Evolutionary conservation across 805 yeast species (phyloP).

Genomic region (Candida jianshihensis): DNA sequence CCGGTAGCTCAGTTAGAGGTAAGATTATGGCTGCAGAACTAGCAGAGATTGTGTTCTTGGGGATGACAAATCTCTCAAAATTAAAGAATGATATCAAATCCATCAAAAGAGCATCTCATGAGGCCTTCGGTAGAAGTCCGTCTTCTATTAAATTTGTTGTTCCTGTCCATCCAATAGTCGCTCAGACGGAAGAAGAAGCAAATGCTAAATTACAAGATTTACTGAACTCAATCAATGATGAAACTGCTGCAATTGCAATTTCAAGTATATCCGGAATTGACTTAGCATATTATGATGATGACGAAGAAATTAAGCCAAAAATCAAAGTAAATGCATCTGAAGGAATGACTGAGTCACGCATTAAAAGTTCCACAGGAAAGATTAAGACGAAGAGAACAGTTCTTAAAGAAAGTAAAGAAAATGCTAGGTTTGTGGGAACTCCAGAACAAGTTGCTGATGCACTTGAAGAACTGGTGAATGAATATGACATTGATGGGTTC

Average conservation of each 20-base stretch:
- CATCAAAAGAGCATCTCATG: slow-evolving; percentile 27
- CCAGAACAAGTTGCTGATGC: slow-evolving; percentile 32
- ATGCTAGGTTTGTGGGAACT: slow-evolving; percentile 22
- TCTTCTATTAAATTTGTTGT: slow-evolving; percentile 32
- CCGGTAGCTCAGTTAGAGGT: slow-evolving; percentile 37
- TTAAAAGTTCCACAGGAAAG: not conserved
- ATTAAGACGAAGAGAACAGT: not conserved
- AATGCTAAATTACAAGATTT: slow-evolving; percentile 28
- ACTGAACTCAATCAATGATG: slow-evolving; percentile 28
- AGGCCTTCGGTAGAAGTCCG: slow-evolving; percentile 29
- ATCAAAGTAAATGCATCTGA: slow-evolving; percentile 26
- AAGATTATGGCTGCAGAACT: slow-evolving; percentile 35
- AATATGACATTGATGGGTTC: slow-evolving; percentile 36
- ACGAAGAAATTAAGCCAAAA: slow-evolving; percentile 27
- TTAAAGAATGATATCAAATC: slow-evolving; percentile 25
- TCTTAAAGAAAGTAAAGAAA: too few relatives aligned
- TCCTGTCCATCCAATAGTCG: slow-evolving; percentile 32
- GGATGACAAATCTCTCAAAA: slow-evolving; percentile 27
- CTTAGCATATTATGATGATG: slow-evolving; percentile 29
- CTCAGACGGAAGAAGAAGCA: slow-evolving; percentile 36
- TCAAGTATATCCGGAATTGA: slow-evolving; percentile 42
- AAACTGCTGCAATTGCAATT: slow-evolving; percentile 39
- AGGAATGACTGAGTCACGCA: slow-evolving; percentile 14
- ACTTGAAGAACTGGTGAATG: slow-evolving; percentile 31
- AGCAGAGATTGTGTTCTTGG: slow-evolving; percentile 37